Conservation (phyloP, 441 rosid genomes). For the Melastoma candidum region DNA sequence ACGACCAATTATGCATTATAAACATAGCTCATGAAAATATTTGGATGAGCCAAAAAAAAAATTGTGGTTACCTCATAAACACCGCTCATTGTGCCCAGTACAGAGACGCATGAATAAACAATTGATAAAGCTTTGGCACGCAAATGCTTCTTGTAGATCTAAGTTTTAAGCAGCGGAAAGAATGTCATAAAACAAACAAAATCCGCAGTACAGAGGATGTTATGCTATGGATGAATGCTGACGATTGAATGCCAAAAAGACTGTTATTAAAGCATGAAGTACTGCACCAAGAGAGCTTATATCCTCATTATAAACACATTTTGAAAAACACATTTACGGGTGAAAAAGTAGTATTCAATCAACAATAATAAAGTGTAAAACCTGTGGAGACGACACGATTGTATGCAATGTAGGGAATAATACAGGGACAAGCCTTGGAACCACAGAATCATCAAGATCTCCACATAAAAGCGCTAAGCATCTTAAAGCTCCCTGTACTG, state of each 20-base stretch:
- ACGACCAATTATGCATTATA: slow-evolving; percentile 21
- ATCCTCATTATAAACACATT: no score
- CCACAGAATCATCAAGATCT: slow-evolving; percentile 72
- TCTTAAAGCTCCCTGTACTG: slow-evolving; percentile 85
- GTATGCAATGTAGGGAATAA: slow-evolving; percentile 77
- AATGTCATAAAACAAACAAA: slow-evolving; percentile 9
- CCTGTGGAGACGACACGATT: slow-evolving; percentile 80
- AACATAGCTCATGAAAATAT: slow-evolving; percentile 15
- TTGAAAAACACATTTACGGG: background rate
- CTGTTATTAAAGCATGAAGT: no score
- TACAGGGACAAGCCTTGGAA: slow-evolving; percentile 67
- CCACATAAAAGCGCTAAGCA: slow-evolving; percentile 83
- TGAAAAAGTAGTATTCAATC: background rate
- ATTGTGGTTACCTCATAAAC: slow-evolving; percentile 55
- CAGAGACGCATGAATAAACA: slow-evolving; percentile 66
- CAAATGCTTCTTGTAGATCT: slow-evolving; percentile 66
- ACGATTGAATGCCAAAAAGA: no score
- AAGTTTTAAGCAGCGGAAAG: slow-evolving; percentile 14
- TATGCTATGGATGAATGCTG: no score
- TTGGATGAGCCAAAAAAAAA: slow-evolving; percentile 12
- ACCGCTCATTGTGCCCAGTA: slow-evolving; percentile 84
- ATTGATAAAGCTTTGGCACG: slow-evolving; percentile 81
- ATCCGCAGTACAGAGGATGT: background rate
- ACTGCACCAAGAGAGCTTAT: no score
- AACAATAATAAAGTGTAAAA: slow-evolving; percentile 19